Percentiles rank a stretch among this genome's conserved stretches.
phyloP scores from a whole-genome alignment of 2,329 filamentous ascomycete genomes.

The Sporothrix mexicana region DNA sequence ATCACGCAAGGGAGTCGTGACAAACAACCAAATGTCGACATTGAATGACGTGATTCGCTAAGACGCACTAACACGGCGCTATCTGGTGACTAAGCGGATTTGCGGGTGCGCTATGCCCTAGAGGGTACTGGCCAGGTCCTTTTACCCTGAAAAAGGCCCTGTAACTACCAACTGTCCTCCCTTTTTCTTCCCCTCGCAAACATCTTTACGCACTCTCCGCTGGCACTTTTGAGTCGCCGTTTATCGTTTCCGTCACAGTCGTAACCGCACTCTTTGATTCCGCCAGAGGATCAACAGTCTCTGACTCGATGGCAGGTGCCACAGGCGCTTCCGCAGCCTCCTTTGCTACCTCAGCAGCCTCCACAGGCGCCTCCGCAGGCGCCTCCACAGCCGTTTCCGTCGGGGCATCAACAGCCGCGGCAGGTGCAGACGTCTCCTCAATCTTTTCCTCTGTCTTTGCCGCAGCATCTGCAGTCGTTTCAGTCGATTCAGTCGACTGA shows the following conservation, averaged over 20 bases:
- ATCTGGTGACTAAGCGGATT: constrained; percentile 9
- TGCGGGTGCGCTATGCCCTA: background rate
- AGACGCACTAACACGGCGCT: constrained; percentile 15
- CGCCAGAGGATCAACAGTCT: too few species aligned
- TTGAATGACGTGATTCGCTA: constrained; percentile 26
- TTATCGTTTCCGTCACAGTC: background rate
- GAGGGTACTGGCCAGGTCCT: too few species aligned
- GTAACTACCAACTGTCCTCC: background rate
- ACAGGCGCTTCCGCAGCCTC: background rate
- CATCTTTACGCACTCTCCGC: constrained; percentile 4
- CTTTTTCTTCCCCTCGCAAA: background rate
- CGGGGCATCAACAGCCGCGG: background rate
- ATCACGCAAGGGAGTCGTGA: background rate
- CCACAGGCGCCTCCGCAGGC: background rate
- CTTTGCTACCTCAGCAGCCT: background rate
- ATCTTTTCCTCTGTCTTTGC: too few species aligned
- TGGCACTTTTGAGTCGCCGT: constrained; percentile 1
- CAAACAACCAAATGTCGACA: constrained; percentile 18
- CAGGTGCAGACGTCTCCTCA: background rate
- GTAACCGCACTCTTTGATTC: too few species aligned
- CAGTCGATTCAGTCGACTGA: too few species aligned
- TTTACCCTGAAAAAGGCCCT: too few species aligned
- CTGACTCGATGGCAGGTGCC: background rate
- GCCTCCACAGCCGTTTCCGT: background rate
- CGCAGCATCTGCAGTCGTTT: too few species aligned